These are phyloP conservation scores for Mucor saturninus DNA, from an alignment of 371 early-diverging fungal genomes.

Conservation along the genomic window DNA sequence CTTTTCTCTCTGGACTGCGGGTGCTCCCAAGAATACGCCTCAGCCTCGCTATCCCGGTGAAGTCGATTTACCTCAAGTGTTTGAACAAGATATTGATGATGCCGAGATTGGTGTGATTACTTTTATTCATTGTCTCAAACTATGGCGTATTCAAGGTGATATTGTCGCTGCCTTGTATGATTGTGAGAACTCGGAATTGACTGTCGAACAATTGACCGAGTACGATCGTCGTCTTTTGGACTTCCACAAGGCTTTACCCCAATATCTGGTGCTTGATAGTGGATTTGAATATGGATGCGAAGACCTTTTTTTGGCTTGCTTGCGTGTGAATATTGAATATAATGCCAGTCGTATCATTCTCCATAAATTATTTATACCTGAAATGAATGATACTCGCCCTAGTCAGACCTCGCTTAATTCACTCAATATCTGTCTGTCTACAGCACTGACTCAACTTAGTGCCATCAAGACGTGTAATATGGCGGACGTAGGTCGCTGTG, in stretches of 20 bases:
- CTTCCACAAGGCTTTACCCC: constrained; percentile 36
- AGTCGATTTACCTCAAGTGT: constrained; percentile 40
- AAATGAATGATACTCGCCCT: constrained; percentile 39
- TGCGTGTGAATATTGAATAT: constrained; percentile 54
- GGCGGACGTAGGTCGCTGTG: constrained; percentile 23
- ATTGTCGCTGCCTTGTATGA: constrained; percentile 43
- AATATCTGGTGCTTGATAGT: constrained; percentile 45
- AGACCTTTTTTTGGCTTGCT: constrained; percentile 44
- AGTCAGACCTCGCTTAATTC: constrained; percentile 41
- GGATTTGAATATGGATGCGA: constrained; percentile 52
- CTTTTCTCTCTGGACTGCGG: constrained; percentile 46
- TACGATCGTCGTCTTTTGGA: constrained; percentile 38
- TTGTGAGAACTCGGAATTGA: constrained; percentile 45
- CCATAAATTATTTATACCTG: constrained; percentile 53
- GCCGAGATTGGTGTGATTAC: constrained; percentile 40
- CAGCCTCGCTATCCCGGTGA: constrained; percentile 31
- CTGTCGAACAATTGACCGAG: constrained; percentile 41
- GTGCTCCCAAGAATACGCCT: constrained; percentile 41
- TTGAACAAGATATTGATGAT: constrained; percentile 53
- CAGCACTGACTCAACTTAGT: constrained; percentile 11
- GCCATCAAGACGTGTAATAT: too few species aligned
- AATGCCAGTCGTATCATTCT: constrained; percentile 53
- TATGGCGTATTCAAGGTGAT: constrained; percentile 52
- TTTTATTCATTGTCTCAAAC: constrained; percentile 29
- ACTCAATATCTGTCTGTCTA: constrained; percentile 45